These are phyloP conservation scores for Globisporangium canariense DNA, from an alignment of 352 stramenopile species.

Conservation along the genomic window DNA sequence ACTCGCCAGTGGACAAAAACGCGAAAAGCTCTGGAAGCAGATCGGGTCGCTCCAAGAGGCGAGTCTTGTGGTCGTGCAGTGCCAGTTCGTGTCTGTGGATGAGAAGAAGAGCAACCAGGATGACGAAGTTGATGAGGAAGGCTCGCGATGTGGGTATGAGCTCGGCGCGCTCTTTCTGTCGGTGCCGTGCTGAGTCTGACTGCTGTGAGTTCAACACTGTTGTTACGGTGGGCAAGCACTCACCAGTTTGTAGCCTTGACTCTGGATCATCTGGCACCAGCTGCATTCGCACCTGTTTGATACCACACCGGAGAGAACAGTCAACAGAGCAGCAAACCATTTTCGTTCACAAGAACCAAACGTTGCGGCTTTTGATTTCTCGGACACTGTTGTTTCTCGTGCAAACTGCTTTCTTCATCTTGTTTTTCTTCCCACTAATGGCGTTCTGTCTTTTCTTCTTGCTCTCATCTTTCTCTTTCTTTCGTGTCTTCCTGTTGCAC, in stretches of 20 bases:
- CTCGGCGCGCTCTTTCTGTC: conserved; percentile 63
- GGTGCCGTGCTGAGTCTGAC: conserved; percentile 35
- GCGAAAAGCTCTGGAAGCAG: conserved; percentile 65
- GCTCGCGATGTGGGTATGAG: conserved; percentile 15
- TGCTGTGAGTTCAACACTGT: too few relatives aligned
- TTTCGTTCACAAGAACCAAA: background rate
- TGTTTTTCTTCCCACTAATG: background rate
- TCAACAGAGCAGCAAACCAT: background rate
- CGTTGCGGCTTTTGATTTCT: background rate
- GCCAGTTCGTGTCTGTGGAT: conserved; percentile 41
- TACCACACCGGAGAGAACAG: too few relatives aligned
- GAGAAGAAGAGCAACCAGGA: conserved; percentile 25
- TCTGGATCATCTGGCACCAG: background rate
- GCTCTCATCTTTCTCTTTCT: background rate
- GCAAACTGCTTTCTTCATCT: background rate
- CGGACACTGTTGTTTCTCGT: background rate
- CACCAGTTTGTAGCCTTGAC: background rate
- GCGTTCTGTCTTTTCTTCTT: background rate
- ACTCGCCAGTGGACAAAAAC: background rate
- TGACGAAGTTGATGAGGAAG: background rate
- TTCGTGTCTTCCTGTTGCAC: background rate
- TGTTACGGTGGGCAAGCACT: background rate
- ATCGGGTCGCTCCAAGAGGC: conserved; percentile 65
- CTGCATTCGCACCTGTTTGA: too few relatives aligned
- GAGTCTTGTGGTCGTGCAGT: conserved; percentile 69